Conservation (phyloP, 108 stramenopile genomes). For the Cyclotella baltica region DNA sequence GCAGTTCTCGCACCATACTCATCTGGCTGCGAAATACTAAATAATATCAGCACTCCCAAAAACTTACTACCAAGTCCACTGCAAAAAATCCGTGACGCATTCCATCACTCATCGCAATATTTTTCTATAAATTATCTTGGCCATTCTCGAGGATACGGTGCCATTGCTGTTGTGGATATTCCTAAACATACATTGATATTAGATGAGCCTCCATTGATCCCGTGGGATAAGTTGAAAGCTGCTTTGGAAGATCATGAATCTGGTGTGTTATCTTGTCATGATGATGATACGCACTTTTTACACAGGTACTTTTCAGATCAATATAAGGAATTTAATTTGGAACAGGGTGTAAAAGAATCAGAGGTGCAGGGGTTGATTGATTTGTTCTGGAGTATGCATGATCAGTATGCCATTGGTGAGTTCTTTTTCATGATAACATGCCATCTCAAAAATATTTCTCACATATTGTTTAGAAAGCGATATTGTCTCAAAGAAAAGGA, state of each 20-base stretch:
- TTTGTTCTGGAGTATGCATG: conserved; percentile 19
- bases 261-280: neutral
- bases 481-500: neutral
- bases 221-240: conserved; percentile 1
- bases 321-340: neutral
- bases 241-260: neutral
- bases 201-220: conserved; percentile 5
- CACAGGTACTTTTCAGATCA: neutral
- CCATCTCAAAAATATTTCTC: neutral
- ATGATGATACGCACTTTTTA: conserved; percentile 13
- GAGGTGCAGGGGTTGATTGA: conserved; percentile 1
- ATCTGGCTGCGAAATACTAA: too few species aligned
- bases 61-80: too few species aligned
- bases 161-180: conserved; percentile 4
- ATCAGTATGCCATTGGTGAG: conserved; percentile 9
- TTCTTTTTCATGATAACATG: too few species aligned
- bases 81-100: neutral
- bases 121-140: neutral
- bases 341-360: neutral
- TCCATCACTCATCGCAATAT: neutral
- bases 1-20: too few species aligned
- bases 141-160: conserved; percentile 5
- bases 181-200: conserved; percentile 23
- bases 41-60: too few species aligned
- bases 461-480: neutral